Evolutionary conservation across 345 rosid genomes (phyloP), one percentile per base, ranked within the genome.

Genomic region (Cardiospermum halicacabum): DNA sequence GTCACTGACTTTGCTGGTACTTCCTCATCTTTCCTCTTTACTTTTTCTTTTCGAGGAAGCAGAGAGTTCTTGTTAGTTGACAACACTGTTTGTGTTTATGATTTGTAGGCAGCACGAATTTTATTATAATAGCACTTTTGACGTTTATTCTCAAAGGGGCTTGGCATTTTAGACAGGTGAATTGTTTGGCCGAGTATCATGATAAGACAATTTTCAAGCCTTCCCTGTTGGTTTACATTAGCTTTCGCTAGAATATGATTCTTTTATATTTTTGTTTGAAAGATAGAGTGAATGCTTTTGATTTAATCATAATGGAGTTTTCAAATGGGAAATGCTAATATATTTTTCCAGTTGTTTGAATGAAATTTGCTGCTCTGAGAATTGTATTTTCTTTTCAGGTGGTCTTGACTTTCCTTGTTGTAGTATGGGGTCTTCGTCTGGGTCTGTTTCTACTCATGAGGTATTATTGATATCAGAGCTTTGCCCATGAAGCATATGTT

Each of bases 1-100:
- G 90, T 90, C 80, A 93, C 94, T 21, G 98, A 89, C 81, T 88
- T 93, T 75, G 97, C 96, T 2, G 97, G 98, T 90, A 84, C 34
- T 48, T 6, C 61, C 7, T 56, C 50, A 3, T 32, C 30, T 18
- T 34, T 10, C 19, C 69, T 56, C 11, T 24, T 45, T 36, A 21
- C 19, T 61, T 13, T n/a, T 18, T 43, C 15, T 15, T 15, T 31
- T 16, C 25, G 19, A 42, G 36, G 36, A 30, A 34, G 13, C 40
- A 18, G 5, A 48, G 31, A 32, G 3, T 31, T 16, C 30, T 7
- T 47, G 11, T 18, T 15, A 47, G 51, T 47, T 47, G 19, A 47
- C 16, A 5, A 18, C 24, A 47, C 24, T n/a, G 24, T 47, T 18
- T 47, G 24, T n/a, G 51, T 2, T 47, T 21, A 47, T 47, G n/a